Evolutionary conservation across 768 basidiomycete genomes (phyloP), one percentile per base, ranked within the genome.

Genomic region (Auricularia auricula-judae): DNA sequence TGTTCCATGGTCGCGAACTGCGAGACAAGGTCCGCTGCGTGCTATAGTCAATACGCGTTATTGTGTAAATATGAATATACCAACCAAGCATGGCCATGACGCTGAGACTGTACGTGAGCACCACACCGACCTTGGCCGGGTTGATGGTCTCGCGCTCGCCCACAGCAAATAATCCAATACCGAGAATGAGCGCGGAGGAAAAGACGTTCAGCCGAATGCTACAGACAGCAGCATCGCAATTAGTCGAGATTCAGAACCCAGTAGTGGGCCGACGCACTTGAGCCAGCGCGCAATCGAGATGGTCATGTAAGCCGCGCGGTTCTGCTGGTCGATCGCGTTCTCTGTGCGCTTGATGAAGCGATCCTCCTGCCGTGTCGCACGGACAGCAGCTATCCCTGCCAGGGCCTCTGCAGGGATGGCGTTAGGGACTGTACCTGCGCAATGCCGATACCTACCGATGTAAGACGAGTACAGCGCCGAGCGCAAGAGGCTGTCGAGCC

Each of bases 111-210:
- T 86, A 87, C 0, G 82, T 78, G 29, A 87, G 68, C 2, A 86
- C 84, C 0, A 86, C 83, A 29, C 86, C 83, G 63, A 86, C 80
- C 69, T 84, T 85, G 14, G 85, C 75, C 8, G 87, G 85, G 67
- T 81, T 78, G 36, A 85, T 80, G 0, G 79, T 73, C 44, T 77
- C 74, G 18, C 86, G 74, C 71, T 85, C 84, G 2, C 84, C 82
- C 12, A 83, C 83, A 2, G 85, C 87, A 70, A 90, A 89, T 14
- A 91, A 72, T 2, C 77, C 84, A 56, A 92, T 88, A 1, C 86
- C 86, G 21, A 90, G 77, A 33, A 90, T 78, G 12, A 91, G 74
- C n/a, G 84, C 65, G 68, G 87, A 87, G 1, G 83, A 86, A 33
- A 87, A 82, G 33, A 88, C 73, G 66, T 89, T 87, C 1, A 91